phyloP scores from a whole-genome alignment of 257 asterid species.

The Nicotiana attenuata region DNA sequence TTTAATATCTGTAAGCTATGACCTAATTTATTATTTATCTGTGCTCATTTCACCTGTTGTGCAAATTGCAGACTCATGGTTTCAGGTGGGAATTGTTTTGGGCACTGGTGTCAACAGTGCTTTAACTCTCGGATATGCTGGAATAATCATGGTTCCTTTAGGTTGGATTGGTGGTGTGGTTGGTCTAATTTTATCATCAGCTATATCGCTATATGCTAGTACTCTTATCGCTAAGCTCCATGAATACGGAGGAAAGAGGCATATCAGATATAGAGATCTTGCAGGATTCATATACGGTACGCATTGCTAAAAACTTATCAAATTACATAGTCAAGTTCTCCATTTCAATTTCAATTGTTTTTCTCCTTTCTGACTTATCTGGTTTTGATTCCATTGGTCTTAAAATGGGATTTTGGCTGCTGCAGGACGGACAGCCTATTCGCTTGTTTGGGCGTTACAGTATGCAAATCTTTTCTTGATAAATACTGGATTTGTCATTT shows the following conservation, averaged over 20 bases:
- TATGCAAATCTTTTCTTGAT: constrained; percentile 90
- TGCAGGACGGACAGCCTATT: constrained; percentile 68
- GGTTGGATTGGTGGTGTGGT: constrained; percentile 95
- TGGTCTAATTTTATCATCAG: constrained; percentile 69
- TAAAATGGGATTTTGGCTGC: background rate
- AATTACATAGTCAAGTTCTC: background rate
- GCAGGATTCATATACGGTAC: constrained; percentile 56
- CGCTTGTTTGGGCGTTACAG: constrained; percentile 77
- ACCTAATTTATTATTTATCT: no score
- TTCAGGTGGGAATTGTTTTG: constrained; percentile 88
- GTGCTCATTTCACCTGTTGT: constrained; percentile 1
- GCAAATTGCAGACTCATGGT: constrained; percentile 75
- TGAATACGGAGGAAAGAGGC: constrained; percentile 84
- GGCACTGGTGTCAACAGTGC: constrained; percentile 97
- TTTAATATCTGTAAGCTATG: background rate
- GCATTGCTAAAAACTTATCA: constrained; percentile 4
- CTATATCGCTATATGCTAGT: constrained; percentile 72
- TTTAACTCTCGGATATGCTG: constrained; percentile 89
- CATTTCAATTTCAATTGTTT: background rate
- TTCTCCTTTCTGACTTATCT: background rate
- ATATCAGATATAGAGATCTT: constrained; percentile 69
- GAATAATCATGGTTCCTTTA: constrained; percentile 83
- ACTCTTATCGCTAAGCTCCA: constrained; percentile 87
- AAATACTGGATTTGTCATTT: constrained; percentile 71
- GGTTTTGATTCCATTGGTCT: constrained; percentile 1